Conservation (phyloP, 208 protist species). For the Leptomonas seymouri region DNA sequence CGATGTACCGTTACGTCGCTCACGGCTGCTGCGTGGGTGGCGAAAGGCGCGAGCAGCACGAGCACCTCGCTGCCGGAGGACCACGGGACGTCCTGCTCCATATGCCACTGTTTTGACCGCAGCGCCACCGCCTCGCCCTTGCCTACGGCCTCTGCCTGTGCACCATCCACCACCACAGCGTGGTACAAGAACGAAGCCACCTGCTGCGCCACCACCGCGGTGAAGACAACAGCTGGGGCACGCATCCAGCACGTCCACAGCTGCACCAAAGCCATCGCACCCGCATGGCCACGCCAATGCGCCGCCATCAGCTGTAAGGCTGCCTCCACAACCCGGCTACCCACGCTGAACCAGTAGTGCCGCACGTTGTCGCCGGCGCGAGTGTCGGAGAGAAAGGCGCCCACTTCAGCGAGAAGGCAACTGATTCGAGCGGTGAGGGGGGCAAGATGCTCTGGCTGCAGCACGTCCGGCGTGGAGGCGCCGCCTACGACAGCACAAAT, state of each 20-base stretch:
- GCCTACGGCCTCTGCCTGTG: not conserved
- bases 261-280: slow-evolving; percentile 25
- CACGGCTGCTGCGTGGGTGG: slow-evolving; percentile 20
- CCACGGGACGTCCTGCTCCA: slow-evolving; percentile 9
- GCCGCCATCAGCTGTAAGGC: slow-evolving; percentile 27
- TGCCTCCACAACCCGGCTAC: slow-evolving; percentile 20
- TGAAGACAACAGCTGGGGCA: slow-evolving; percentile 14
- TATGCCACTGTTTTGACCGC: not conserved
- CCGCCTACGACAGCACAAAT: slow-evolving; percentile 29
- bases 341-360: slow-evolving; percentile 25
- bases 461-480: slow-evolving; percentile 9
- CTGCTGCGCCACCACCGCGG: slow-evolving; percentile 19
- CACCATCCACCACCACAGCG: slow-evolving; percentile 1
- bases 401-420: slow-evolving; percentile 22
- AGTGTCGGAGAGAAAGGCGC: slow-evolving; percentile 12
- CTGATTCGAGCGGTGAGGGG: slow-evolving; percentile 15
- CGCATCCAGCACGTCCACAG: slow-evolving; percentile 38
- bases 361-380: slow-evolving; percentile 26
- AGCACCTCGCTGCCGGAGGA: slow-evolving; percentile 24
- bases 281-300: slow-evolving; percentile 22
- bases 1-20: slow-evolving; percentile 25
- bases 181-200: slow-evolving; percentile 27
- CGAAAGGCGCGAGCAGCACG: slow-evolving; percentile 28
- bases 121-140: not conserved
- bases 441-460: slow-evolving; percentile 19